Conservation (phyloP, 2,329 filamentous ascomycete genomes). For the Rhytidhysteron rufulum region DNA sequence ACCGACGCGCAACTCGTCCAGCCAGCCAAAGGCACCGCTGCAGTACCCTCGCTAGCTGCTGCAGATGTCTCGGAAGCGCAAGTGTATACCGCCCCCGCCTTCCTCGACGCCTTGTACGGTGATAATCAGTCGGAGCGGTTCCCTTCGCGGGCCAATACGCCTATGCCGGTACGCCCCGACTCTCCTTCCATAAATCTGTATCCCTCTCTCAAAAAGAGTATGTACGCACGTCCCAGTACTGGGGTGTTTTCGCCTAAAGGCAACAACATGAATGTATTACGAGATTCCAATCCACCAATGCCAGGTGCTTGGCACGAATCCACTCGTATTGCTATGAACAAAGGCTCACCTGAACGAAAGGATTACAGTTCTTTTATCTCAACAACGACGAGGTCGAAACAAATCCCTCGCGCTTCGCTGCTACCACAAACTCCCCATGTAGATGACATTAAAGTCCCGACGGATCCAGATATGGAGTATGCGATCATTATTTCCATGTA, state of each 20-base stretch:
- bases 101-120: constrained; percentile 73
- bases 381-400: constrained; percentile 51
- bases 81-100: constrained; percentile 68
- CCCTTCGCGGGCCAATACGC: constrained; percentile 43
- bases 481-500: constrained; percentile 94
- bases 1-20: constrained; percentile 70
- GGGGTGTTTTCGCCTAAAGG: constrained; percentile 8
- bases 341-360: constrained; percentile 37
- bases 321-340: constrained; percentile 23
- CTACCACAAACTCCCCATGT: constrained; percentile 74
- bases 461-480: constrained; percentile 72
- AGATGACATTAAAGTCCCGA: constrained; percentile 62
- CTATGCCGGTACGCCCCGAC: constrained; percentile 41
- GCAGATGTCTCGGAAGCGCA: constrained; percentile 79
- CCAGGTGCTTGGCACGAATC: constrained; percentile 19
- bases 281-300: constrained; percentile 30
- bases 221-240: constrained; percentile 14
- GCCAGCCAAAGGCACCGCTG: constrained; percentile 49
- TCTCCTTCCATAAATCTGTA: constrained; percentile 17
- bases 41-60: constrained; percentile 69
- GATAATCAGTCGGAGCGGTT: constrained; percentile 58
- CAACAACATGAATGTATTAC: constrained; percentile 9
- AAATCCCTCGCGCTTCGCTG: constrained; percentile 65
- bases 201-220: constrained; percentile 15
- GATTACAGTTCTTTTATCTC: constrained; percentile 55